Evolutionary conservation across 176 grass and related monocot genomes (phyloP), one percentile per base, ranked within the genome.

Genomic region (Carex cristatella): DNA sequence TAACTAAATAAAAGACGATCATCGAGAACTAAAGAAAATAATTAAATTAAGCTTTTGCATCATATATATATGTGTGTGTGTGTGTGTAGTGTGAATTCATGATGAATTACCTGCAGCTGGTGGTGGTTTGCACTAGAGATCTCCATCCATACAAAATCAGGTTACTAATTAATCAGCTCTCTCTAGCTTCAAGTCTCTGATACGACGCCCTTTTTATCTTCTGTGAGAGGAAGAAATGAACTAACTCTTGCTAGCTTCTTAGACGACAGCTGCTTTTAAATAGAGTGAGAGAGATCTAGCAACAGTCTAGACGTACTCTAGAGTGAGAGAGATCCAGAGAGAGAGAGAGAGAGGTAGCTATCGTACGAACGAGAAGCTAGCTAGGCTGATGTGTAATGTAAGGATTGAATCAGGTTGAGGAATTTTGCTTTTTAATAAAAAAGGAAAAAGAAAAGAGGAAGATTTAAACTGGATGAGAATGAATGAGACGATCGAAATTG

Each of bases 121-220:
- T 83, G 81, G 65, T 83, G 63, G 65, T 83, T 66, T 53, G 44
- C 81, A 83, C 61, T 69, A 33, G 81, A 83, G 63, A 83, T 83
- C 59, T 83, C 63, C 81, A 83, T 83, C 48, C 81, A 83, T 66
- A 69, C 37, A 66, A 23, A 23, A 23, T 23, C 23, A 23, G 23
- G 23, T 23, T 23, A 23, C 23, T 23, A 23, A 23, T 23, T 23
- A 23, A 23, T 23, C 23, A 23, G 23, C 23, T 23, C 23, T 23
- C 23, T 23, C 23, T 23, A 23, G 23, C 23, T 23, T 63, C 7
- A 81, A 79, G 14, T 79, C 75, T 58, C 75, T 58, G 27, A 79
- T 79, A 11, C 16, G n/a, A 62, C 8, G 7, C 0, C 2, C 32
- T 42, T 62, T 65, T 63, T 23, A 23, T 42, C 37, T 63, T 38